These are phyloP conservation scores for Solanum bulbocastanum DNA, from an alignment of 257 asterid species.

Conservation along the genomic window DNA sequence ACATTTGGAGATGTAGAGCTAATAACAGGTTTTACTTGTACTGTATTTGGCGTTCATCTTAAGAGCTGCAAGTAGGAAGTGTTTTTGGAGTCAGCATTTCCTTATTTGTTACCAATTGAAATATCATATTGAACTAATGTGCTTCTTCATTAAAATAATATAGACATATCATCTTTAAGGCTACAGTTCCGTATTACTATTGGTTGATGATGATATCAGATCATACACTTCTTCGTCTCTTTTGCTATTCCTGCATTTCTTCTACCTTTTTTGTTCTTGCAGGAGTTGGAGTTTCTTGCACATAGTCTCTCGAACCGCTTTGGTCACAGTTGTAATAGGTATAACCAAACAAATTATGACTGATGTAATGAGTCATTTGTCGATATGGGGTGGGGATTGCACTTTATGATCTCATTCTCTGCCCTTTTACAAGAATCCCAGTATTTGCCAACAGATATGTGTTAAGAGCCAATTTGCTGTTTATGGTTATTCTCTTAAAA, in stretches of 20 bases:
- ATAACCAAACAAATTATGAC: background rate
- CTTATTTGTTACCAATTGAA: background rate
- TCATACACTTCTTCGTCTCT: background rate
- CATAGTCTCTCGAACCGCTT: background rate
- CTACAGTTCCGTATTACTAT: background rate
- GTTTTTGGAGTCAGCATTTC: background rate
- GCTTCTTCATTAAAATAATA: background rate
- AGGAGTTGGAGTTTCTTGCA: background rate
- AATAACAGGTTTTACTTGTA: background rate
- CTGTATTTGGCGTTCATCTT: background rate
- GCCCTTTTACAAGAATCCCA: background rate
- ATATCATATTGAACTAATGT: background rate
- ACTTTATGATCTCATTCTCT: background rate
- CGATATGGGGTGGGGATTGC: background rate
- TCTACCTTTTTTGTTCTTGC: background rate
- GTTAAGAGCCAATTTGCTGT: background rate
- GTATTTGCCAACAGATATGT: background rate
- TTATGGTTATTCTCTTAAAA: background rate
- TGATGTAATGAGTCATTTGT: background rate
- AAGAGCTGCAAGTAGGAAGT: background rate
- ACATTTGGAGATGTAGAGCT: background rate
- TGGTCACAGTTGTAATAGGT: background rate
- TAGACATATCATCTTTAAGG: background rate
- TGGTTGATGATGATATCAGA: background rate
- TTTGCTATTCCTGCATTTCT: background rate